Base-by-base conservation (phyloP, 257 asterid genomes). In the Solanum chiquidenum region DNA sequence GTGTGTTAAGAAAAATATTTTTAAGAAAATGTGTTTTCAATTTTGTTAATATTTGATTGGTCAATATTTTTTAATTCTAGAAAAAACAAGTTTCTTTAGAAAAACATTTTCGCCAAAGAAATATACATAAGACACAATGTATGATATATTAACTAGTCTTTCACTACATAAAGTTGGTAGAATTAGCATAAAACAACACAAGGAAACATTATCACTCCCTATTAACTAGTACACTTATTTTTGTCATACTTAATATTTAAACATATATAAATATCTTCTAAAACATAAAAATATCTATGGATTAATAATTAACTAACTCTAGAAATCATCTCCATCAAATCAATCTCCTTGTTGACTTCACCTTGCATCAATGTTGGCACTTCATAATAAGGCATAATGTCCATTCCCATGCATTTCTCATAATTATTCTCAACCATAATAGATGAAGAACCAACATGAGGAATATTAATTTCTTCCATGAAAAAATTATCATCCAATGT, bases 321-420 rank as follows among this genome's bases (percentile, higher is more conserved):
- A 23, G 91, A 88, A 44, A 89, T 91, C 90, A 91, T 90, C 71
- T 91, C 93, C 92, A 91, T 91, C 91, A 90, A 86, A 60, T 91
- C 91, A 80, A 91, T 89, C 90, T 90, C 93, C 89, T 91, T 91
- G 88, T 88, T 91, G 74, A 66, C 90, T 86, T 88, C 91, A 83
- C 86, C 89, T 64, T 75, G 86, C 86, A 46, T 64, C 79, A 88
- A 40, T 35, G 87, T 88, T 29, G 90, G 86, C 37, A 89, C 2
- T 49, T 86, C 83, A 87, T 44, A 74, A 35, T 21, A 87, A 23
- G 89, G 55, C 58, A 88, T 88, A 80, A 86, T 89, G 75, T 88
- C 90, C 88, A 86, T 35, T 64, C 76, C 83, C 86, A 88, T 85
- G 34, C 87, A 76, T 29, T 62, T 73, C 12, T 90, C 86, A 62